phyloP scores from a whole-genome alignment of 1,284 basidiomycete species.

The Cutaneotrichosporon arboriforme region DNA sequence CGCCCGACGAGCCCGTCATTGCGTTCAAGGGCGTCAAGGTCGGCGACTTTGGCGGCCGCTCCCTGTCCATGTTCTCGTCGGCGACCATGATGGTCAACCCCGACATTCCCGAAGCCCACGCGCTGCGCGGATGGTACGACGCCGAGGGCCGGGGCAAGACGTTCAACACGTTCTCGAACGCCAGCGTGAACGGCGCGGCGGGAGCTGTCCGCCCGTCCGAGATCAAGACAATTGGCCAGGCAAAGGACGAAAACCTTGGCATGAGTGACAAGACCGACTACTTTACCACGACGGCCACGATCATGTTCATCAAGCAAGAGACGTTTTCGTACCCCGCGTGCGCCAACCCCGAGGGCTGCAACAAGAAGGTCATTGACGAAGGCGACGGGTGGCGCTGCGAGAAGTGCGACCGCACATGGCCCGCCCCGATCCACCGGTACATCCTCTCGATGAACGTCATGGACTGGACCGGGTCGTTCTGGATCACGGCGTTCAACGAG shows the following conservation, averaged over 20 bases:
- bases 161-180: slow-evolving; percentile 66
- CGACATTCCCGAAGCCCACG: slow-evolving; percentile 79
- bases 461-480: slow-evolving; percentile 81
- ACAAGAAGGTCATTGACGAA: slow-evolving; percentile 80
- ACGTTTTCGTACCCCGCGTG: slow-evolving; percentile 89
- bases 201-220: slow-evolving; percentile 58
- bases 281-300: slow-evolving; percentile 76
- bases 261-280: slow-evolving; percentile 72
- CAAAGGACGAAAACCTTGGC: slow-evolving; percentile 74
- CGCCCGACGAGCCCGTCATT: slow-evolving; percentile 60
- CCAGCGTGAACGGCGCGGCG: slow-evolving; percentile 44
- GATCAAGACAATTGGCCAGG: slow-evolving; percentile 69
- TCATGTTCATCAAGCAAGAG: slow-evolving; percentile 84
- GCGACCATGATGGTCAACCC: slow-evolving; percentile 78
- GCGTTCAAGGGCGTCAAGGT: slow-evolving; percentile 96
- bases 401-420: slow-evolving; percentile 76
- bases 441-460: slow-evolving; percentile 82
- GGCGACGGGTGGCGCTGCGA: slow-evolving; percentile 81
- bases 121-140: slow-evolving; percentile 85
- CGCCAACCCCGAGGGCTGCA: slow-evolving; percentile 65
- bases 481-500: slow-evolving; percentile 96
- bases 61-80: slow-evolving; percentile 64
- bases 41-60: slow-evolving; percentile 87
- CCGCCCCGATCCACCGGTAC: slow-evolving; percentile 74
- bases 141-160: slow-evolving; percentile 57